Evolutionary conservation across 306 rosid species (phyloP).

Genomic region (Trifolium repens): DNA sequence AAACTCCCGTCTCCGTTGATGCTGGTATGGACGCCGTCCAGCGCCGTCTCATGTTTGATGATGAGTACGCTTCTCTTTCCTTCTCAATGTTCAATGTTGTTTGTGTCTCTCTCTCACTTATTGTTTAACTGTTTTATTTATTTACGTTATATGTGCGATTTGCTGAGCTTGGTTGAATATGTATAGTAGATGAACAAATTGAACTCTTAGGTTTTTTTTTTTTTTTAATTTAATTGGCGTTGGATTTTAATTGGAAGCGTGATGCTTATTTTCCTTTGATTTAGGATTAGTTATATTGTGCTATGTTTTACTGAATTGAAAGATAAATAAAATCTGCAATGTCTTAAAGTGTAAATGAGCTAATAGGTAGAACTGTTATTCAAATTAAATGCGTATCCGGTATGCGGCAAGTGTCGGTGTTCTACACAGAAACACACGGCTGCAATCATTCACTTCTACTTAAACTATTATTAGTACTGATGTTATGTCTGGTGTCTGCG

Average conservation of each 20-base stretch:
- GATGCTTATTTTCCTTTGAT: constrained; percentile 22
- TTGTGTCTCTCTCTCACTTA: background rate
- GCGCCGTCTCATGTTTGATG: constrained; percentile 98
- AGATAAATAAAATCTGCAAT: background rate
- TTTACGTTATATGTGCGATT: background rate
- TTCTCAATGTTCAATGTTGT: background rate
- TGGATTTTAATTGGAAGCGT: background rate
- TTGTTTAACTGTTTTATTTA: background rate
- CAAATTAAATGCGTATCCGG: background rate
- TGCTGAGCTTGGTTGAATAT: background rate
- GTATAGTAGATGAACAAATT: background rate
- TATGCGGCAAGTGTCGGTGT: background rate
- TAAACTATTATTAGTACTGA: background rate
- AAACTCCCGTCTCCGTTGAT: constrained; percentile 48
- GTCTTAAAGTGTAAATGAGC: no score
- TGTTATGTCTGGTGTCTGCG: background rate
- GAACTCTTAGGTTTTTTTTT: background rate
- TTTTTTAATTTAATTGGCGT: background rate
- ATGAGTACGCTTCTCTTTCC: constrained; percentile 65
- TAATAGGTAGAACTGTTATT: background rate
- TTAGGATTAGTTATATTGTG: background rate
- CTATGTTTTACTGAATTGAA: background rate
- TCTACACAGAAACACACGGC: background rate
- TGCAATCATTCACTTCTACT: background rate
- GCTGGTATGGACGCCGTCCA: constrained; percentile 97